Percentiles rank a stretch among this genome's conserved stretches.
These are phyloP conservation scores for Nepenthes gracilis DNA, from an alignment of 148 eudicot species.

Conservation along the genomic window DNA sequence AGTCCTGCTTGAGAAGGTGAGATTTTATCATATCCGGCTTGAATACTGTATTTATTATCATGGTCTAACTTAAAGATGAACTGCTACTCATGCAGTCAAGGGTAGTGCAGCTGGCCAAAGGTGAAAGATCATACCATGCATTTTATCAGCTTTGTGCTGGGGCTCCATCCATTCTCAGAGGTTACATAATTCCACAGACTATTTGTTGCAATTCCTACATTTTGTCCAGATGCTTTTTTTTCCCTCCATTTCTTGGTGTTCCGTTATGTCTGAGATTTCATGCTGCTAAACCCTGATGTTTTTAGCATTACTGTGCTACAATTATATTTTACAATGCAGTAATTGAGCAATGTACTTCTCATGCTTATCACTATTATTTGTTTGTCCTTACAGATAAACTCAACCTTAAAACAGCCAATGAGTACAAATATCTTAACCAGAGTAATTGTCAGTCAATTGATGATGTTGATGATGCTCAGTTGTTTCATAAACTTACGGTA, in stretches of 20 bases:
- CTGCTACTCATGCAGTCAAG: constrained; percentile 58
- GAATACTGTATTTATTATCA: background rate
- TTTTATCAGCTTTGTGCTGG: constrained; percentile 97
- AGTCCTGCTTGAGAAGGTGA: constrained; percentile 95
- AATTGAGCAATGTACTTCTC: background rate
- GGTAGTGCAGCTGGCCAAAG: constrained; percentile 73
- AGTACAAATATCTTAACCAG: constrained; percentile 72
- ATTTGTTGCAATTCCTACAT: background rate
- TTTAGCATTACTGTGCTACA: background rate
- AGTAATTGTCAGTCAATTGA: constrained; percentile 57
- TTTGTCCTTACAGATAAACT: constrained; percentile 43
- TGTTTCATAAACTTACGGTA: constrained; percentile 66
- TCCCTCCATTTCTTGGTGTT: background rate
- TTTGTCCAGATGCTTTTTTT: background rate
- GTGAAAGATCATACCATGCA: constrained; percentile 90
- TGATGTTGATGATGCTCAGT: constrained; percentile 65
- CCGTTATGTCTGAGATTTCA: background rate
- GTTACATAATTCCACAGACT: constrained; percentile 15
- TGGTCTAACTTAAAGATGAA: constrained; percentile 7
- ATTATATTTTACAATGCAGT: background rate
- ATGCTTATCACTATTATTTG: too few species aligned
- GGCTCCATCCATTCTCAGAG: constrained; percentile 74
- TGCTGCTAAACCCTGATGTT: background rate
- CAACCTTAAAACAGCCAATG: constrained; percentile 50
- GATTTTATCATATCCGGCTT: background rate